These are phyloP conservation scores for Protomyces inouyei DNA, from an alignment of 1,139 yeast genomes.

Conservation along the genomic window DNA sequence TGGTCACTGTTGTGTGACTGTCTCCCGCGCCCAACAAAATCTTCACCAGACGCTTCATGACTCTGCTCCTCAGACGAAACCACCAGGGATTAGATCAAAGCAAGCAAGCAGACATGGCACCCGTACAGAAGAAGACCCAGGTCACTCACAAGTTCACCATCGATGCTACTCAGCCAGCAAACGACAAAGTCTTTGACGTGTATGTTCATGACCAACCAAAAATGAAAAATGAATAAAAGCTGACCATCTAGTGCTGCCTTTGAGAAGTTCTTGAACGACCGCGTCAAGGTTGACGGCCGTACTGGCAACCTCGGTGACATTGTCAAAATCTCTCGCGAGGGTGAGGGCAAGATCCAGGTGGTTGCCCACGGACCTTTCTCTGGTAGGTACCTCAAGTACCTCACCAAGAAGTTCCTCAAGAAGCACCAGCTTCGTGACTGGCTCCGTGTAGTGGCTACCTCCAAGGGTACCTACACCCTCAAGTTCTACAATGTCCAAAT, in stretches of 20 bases:
- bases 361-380: constrained; percentile 93
- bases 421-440: constrained; percentile 63
- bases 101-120: constrained; percentile 36
- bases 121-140: constrained; percentile 24
- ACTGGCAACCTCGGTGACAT: constrained; percentile 96
- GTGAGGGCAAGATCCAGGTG: constrained; percentile 73
- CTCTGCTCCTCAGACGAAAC: background rate
- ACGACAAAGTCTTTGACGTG: constrained; percentile 89
- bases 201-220: background rate
- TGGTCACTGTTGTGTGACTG: no score
- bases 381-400: constrained; percentile 55
- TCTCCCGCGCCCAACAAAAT: background rate
- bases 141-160: constrained; percentile 83
- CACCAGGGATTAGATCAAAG: constrained; percentile 33
- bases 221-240: background rate
- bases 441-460: constrained; percentile 97
- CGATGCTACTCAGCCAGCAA: constrained; percentile 95
- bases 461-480: constrained; percentile 95
- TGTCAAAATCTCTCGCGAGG: constrained; percentile 81
- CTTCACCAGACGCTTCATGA: background rate
- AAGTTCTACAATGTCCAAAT: constrained; percentile 99
- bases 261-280: constrained; percentile 97
- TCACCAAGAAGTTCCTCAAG: constrained; percentile 28
- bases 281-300: constrained; percentile 97
- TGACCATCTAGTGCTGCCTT: constrained; percentile 56